A percentile compares a stretch with the other conserved stretches of the same genome.
phyloP scores from a whole-genome alignment of 163 green algal genomes.

The Volvox carteri region DNA sequence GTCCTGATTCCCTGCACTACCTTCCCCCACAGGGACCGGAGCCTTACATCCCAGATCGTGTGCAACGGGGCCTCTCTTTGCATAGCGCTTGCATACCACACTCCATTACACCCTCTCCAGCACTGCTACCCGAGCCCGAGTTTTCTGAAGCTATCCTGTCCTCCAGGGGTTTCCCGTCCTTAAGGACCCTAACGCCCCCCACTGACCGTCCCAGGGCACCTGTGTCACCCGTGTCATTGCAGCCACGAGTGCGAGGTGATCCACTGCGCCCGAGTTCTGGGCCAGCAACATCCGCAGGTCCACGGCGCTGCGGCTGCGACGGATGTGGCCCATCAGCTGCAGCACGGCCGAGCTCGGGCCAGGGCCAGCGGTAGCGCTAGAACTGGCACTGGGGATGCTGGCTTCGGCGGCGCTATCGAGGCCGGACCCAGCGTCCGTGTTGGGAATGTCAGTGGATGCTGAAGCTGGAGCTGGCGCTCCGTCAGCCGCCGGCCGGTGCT shows the following conservation, averaged over 20 bases:
- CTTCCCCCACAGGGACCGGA: no score
- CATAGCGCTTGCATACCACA: no score
- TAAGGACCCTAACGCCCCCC: no score
- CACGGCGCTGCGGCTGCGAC: slow-evolving; percentile 14
- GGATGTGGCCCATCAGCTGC: slow-evolving; percentile 14
- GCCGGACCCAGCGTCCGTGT: not conserved
- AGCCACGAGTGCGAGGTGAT: slow-evolving; percentile 18
- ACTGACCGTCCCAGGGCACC: not conserved
- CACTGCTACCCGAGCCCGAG: no score
- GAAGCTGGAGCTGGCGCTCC: not conserved
- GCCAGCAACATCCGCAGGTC: slow-evolving; percentile 24
- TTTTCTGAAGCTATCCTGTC: no score
- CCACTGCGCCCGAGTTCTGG: not conserved
- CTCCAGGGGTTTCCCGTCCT: no score
- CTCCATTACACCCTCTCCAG: no score
- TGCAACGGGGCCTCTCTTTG: no score
- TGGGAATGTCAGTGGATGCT: no score
- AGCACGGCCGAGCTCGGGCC: not conserved
- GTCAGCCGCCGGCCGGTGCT: no score
- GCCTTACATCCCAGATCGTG: no score
- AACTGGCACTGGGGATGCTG: not conserved
- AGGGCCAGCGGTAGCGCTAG: not conserved
- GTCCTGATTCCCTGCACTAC: no score
- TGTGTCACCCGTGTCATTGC: slow-evolving; percentile 18
- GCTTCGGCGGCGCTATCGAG: not conserved